Conservation (phyloP, 78 protist genomes). For the Dictyostelium discoideum region dicty_2.7 NC_007090.3:65001-65500, state of each 20-base stretch:
- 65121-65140: conserved; percentile 71
- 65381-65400: conserved; percentile 65
- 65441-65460: conserved; percentile 65
- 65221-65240: conserved; percentile 66
- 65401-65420: background rate
- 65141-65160: conserved; percentile 62
- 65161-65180: conserved; percentile 70
- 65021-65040: conserved; percentile 70
- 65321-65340: conserved; percentile 63
- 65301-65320: conserved; percentile 80
- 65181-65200: conserved; percentile 60
- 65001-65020: conserved; percentile 55
- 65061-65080: conserved; percentile 66
- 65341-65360: conserved; percentile 61
- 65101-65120: conserved; percentile 42
- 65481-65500: conserved; percentile 73
- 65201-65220: conserved; percentile 33
- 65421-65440: conserved; percentile 73
- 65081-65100: conserved; percentile 35
- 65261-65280: conserved; percentile 51
- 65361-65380: conserved; percentile 76
- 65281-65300: conserved; percentile 76
- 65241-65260: conserved; percentile 55
- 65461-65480: conserved; percentile 15
- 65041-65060: conserved; percentile 49